Evolutionary conservation across 306 rosid species (phyloP), one percentile per base, ranked within the genome.

Genomic region (Trifolium pratense): DNA sequence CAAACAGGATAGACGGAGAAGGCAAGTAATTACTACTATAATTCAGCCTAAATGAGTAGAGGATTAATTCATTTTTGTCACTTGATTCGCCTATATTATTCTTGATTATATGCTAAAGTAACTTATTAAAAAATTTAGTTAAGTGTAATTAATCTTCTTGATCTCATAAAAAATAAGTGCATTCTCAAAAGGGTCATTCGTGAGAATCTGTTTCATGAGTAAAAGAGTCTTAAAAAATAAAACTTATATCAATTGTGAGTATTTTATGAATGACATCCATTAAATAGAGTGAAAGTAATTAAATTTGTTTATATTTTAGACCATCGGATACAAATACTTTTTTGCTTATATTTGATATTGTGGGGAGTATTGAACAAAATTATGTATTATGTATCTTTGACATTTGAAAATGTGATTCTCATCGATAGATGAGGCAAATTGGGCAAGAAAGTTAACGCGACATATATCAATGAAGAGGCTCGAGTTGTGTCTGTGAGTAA

Each of bases 41-140:
- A 70, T 15, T 48, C 53, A n/a, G 53, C 53, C 32, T 29, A 48
- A 48, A 48, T 48, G 20, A 48, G 20, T 48, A 48, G 53, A 48
- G 5, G 18, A 43, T 7, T n/a, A 49, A 52, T 52, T 20, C 59
- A 52, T 52, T 3, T 10, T 52, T 52, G 11, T 49, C 10, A 16
- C 23, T 16, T 6, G 21, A 49, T 49, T 17, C 11, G 7, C 56
- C 56, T 7, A 49, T 16, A 49, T 49, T 49, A n/a, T 7, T 9
- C 60, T 53, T 53, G 29, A 20, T 8, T 20, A 53, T 53, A 17
- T 17, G 31, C 60, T 20, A 53, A 20, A 53, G 51, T 45, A 45
- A 45, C 7, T 4, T 45, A 1, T 15, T 45, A 14, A 5, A 0
- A 45, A 45, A 13, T 45, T 45, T 14, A 1, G 51, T 45, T 45